Percentiles rank a stretch among this genome's conserved stretches.
Conservation (phyloP, 2,329 filamentous ascomycete genomes). For the Colletotrichum tropicale region DNA sequence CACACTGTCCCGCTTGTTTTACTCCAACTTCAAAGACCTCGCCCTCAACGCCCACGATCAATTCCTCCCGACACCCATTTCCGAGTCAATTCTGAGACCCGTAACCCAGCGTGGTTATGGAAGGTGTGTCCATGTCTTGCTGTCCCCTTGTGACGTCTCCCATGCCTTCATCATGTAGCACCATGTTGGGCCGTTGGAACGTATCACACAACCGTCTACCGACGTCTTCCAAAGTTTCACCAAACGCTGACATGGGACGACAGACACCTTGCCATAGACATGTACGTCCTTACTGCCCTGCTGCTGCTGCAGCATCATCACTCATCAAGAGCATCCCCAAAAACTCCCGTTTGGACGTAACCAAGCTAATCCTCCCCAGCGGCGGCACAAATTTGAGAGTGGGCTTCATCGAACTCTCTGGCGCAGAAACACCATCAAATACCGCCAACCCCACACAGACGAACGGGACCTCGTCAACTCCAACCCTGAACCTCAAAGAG, state of each 20-base stretch:
- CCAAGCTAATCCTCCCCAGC: constrained; percentile 38
- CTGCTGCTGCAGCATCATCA: not conserved
- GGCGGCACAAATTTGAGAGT: constrained; percentile 74
- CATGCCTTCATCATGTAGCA: not conserved
- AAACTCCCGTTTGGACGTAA: not conserved
- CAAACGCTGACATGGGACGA: constrained; percentile 9
- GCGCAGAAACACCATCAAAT: constrained; percentile 35
- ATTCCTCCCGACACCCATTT: constrained; percentile 66
- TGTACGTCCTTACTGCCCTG: constrained; percentile 49
- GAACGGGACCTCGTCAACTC: constrained; percentile 29
- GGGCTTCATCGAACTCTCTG: constrained; percentile 65
- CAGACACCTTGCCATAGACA: constrained; percentile 68
- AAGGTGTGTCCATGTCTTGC: constrained; percentile 46
- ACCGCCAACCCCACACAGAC: not conserved
- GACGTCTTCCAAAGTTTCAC: not conserved
- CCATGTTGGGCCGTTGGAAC: not conserved
- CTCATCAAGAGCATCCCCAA: not conserved
- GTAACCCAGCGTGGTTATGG: constrained; percentile 44
- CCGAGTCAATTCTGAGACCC: constrained; percentile 60
- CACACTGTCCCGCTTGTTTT: constrained; percentile 51
- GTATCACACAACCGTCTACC: not conserved
- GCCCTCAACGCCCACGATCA: constrained; percentile 58
- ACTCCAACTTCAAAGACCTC: constrained; percentile 50
- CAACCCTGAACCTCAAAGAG: constrained; percentile 66
- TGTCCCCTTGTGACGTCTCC: not conserved